A percentile compares a stretch with the other conserved stretches of the same genome.
Evolutionary conservation across 2,329 filamentous ascomycete genomes (phyloP).

Genomic region (Verticillium tricorpus): DNA sequence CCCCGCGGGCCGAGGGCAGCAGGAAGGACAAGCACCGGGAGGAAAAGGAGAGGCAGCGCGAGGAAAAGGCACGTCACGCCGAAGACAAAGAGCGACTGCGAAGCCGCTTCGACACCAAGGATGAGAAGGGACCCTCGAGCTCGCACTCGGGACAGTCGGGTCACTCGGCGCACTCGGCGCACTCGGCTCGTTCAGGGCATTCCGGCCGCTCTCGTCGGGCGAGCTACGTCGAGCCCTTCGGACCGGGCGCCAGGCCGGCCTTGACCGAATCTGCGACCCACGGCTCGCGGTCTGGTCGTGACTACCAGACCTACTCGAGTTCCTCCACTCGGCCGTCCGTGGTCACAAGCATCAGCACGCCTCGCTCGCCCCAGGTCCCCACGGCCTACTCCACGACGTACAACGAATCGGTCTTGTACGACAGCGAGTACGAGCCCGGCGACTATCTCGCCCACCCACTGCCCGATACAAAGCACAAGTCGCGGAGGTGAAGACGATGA

Average conservation of each 20-base stretch:
- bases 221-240: conserved; percentile 20
- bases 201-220: conserved; percentile 18
- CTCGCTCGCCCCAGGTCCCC: background rate
- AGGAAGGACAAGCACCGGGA: conserved; percentile 14
- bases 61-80: conserved; percentile 20
- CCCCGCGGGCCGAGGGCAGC: conserved; percentile 19
- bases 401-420: background rate
- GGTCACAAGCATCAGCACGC: background rate
- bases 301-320: background rate
- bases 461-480: background rate
- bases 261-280: background rate
- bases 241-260: conserved; percentile 3
- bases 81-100: conserved; percentile 31
- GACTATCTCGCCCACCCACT: background rate
- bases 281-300: background rate
- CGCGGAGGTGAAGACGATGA: background rate
- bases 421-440: background rate
- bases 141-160: conserved; percentile 10
- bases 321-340: background rate
- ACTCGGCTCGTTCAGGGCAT: conserved; percentile 1
- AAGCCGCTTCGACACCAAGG: conserved; percentile 27
- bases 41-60: conserved; percentile 17
- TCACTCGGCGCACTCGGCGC: background rate
- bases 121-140: conserved; percentile 18
- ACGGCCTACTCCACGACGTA: background rate